phyloP scores from a whole-genome alignment of 768 basidiomycete genomes.

The Mycena filopes region DNA sequence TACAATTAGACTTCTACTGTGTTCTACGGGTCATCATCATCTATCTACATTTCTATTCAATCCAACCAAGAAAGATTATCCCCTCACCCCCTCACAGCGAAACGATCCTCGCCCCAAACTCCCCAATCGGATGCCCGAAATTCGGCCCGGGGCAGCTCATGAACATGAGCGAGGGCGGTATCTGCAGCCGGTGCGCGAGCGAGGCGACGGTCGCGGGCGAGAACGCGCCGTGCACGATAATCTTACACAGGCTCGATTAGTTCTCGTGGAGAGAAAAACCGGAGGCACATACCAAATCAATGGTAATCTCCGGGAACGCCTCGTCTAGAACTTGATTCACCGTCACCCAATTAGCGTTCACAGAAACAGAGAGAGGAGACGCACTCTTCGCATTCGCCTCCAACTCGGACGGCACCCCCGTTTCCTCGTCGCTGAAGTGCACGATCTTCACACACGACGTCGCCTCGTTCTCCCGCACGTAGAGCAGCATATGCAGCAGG shows the following conservation, averaged over 20 bases:
- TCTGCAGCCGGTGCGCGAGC: slow-evolving; percentile 57
- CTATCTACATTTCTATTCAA: no score
- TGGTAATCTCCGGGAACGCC: slow-evolving; percentile 71
- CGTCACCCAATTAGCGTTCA: not conserved
- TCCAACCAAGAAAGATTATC: no score
- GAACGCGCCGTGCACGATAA: slow-evolving; percentile 57
- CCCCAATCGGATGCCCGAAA: slow-evolving; percentile 54
- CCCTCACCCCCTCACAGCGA: no score
- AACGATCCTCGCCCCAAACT: slow-evolving; percentile 65
- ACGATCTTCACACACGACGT: slow-evolving; percentile 76
- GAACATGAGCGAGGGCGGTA: slow-evolving; percentile 68
- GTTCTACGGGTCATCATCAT: no score
- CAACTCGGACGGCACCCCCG: slow-evolving; percentile 69
- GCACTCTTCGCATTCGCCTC: slow-evolving; percentile 76
- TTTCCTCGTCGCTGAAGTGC: slow-evolving; percentile 66
- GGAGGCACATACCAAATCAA: slow-evolving; percentile 68
- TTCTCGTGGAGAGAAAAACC: no score
- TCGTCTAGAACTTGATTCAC: slow-evolving; percentile 45
- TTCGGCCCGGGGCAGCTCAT: slow-evolving; percentile 65
- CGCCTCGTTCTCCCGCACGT: slow-evolving; percentile 74
- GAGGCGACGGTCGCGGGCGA: slow-evolving; percentile 59
- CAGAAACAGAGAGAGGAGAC: slow-evolving; percentile 23
- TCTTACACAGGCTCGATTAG: no score
- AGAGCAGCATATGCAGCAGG: slow-evolving; percentile 71
- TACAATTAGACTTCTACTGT: no score